phyloP scores from a whole-genome alignment of 179 eudicot genomes.

The Gypsophila paniculata region DNA sequence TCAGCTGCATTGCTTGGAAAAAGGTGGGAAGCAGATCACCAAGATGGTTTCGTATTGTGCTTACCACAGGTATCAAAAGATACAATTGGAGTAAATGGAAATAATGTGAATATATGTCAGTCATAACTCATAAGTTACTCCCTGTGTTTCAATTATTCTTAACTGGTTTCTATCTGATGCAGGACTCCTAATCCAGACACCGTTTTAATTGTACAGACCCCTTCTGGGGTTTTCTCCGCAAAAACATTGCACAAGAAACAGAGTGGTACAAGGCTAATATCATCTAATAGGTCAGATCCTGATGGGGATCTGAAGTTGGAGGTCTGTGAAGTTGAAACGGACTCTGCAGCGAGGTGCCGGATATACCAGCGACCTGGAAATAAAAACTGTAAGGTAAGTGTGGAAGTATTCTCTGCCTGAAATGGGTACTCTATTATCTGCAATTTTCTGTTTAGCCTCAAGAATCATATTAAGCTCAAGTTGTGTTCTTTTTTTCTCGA shows the following conservation, averaged over 20 bases:
- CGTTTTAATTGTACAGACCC: conserved; percentile 82
- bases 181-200: conserved; percentile 98
- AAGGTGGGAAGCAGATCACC: conserved; percentile 83
- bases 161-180: conserved; percentile 27
- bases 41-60: conserved; percentile 95
- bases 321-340: conserved; percentile 52
- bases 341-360: conserved; percentile 91
- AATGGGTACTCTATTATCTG: not conserved
- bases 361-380: conserved; percentile 45
- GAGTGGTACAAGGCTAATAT: conserved; percentile 78
- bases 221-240: conserved; percentile 76
- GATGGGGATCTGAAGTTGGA: conserved; percentile 45
- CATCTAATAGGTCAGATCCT: conserved; percentile 56
- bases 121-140: not conserved
- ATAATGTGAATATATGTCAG: conserved; percentile 1
- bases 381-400: conserved; percentile 44
- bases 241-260: conserved; percentile 61
- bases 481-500: not conserved
- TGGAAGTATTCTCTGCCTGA: conserved; percentile 8
- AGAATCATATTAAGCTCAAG: not conserved
- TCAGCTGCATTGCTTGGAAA: conserved; percentile 88
- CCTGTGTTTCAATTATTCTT: conserved; percentile 5
- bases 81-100: not conserved
- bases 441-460: not conserved
- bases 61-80: conserved; percentile 67